Percentiles rank a stretch among this genome's conserved stretches.
Conservation (phyloP, 805 yeast genomes). For the Nakazawaea siamensis region DNA sequence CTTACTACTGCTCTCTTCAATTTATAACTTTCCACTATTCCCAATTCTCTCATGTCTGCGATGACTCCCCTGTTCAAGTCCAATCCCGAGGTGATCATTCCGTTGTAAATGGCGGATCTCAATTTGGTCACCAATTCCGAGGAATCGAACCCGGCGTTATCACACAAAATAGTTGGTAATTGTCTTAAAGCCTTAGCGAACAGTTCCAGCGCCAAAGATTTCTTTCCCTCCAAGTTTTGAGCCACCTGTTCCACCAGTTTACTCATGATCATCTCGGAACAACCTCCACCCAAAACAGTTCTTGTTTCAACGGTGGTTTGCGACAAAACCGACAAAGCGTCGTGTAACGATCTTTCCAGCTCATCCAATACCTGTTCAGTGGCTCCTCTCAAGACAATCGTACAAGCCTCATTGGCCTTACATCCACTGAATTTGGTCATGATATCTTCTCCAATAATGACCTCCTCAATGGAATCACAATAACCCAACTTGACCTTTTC, state of each 20-base stretch:
- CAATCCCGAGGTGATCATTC: constrained; percentile 85
- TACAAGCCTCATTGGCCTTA: constrained; percentile 92
- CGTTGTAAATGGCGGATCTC: constrained; percentile 85
- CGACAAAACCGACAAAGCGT: constrained; percentile 89
- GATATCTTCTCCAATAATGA: constrained; percentile 86
- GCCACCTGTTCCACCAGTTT: constrained; percentile 92
- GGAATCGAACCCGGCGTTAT: constrained; percentile 95
- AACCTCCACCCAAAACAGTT: constrained; percentile 92
- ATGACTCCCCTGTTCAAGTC: constrained; percentile 78
- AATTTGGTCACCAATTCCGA: constrained; percentile 86
- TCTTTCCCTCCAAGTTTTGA: constrained; percentile 87
- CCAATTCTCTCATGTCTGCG: constrained; percentile 91
- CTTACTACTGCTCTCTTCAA: constrained; percentile 90
- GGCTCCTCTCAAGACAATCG: constrained; percentile 93
- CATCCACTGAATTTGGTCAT: constrained; percentile 94
- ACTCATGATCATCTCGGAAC: constrained; percentile 89
- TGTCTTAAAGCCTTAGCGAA: constrained; percentile 92
- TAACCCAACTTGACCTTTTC: constrained; percentile 78
- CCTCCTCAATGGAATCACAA: constrained; percentile 86
- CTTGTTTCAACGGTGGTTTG: constrained; percentile 91
- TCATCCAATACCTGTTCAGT: constrained; percentile 98
- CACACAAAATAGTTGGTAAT: constrained; percentile 91
- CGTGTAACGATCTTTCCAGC: constrained; percentile 95
- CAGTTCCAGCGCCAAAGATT: constrained; percentile 88
- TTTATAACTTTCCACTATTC: constrained; percentile 88